phyloP scores from a whole-genome alignment of 768 basidiomycete species.

The Boletus sp. region DNA sequence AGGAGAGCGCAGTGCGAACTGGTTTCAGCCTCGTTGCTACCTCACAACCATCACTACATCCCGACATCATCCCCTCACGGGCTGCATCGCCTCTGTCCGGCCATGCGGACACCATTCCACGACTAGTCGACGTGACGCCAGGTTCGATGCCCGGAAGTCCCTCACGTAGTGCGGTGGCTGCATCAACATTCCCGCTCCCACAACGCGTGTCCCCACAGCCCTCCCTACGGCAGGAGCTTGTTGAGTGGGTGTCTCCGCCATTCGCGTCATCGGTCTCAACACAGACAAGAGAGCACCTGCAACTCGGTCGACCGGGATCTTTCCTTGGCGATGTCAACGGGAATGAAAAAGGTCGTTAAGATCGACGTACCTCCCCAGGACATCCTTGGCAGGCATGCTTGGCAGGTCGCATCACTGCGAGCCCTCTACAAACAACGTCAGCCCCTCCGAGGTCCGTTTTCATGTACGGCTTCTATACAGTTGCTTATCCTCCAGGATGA shows the following conservation, averaged over 20 bases:
- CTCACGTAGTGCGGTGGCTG: slow-evolving; percentile 11
- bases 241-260: slow-evolving; percentile 24
- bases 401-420: slow-evolving; percentile 1
- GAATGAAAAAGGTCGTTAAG: slow-evolving; percentile 27
- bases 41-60: slow-evolving; percentile 19
- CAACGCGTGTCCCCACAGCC: slow-evolving; percentile 31
- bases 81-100: slow-evolving; percentile 17
- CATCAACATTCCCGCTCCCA: slow-evolving; percentile 12
- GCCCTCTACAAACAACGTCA: slow-evolving; percentile 6
- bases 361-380: slow-evolving; percentile 2
- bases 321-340: slow-evolving; percentile 28
- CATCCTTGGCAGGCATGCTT: slow-evolving; percentile 8
- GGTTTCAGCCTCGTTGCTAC: slow-evolving; percentile 32
- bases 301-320: slow-evolving; percentile 19
- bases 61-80: slow-evolving; percentile 27
- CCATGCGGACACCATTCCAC: slow-evolving; percentile 18
- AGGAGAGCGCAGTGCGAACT: slow-evolving; percentile 22
- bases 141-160: slow-evolving; percentile 16
- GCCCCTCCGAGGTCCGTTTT: slow-evolving; percentile 4
- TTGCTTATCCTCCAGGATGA: not conserved
- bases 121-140: slow-evolving; percentile 10
- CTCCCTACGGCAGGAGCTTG: slow-evolving; percentile 25
- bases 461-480: slow-evolving; percentile 3
- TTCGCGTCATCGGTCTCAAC: slow-evolving; percentile 15
- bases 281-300: slow-evolving; percentile 15